These are phyloP conservation scores for Aspergillus pseudotamarii DNA, from an alignment of 2,329 filamentous ascomycete species.

Conservation along the genomic window DNA sequence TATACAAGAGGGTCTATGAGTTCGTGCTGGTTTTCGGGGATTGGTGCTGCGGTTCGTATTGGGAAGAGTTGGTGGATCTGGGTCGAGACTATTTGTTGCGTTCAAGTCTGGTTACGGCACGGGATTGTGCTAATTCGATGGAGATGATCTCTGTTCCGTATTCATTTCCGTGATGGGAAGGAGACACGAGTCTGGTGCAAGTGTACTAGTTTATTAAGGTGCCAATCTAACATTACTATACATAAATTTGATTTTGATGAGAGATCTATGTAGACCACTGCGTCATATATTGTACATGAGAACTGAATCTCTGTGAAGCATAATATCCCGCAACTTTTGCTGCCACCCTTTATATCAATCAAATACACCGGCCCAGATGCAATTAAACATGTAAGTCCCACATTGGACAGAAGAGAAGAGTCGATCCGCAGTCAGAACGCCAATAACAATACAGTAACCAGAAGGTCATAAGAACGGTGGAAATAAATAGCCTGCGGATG, in stretches of 20 bases:
- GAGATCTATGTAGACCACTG: slow-evolving; percentile 8
- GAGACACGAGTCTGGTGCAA: background rate
- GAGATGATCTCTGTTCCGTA: background rate
- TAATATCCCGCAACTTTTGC: background rate
- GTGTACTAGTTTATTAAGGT: background rate
- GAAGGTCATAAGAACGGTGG: background rate
- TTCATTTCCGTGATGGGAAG: background rate
- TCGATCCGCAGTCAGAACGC: slow-evolving; percentile 8
- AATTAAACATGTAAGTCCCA: background rate
- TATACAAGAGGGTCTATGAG: background rate
- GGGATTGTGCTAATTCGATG: background rate
- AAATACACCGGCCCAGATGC: slow-evolving; percentile 6
- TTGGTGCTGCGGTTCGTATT: background rate
- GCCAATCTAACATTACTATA: background rate
- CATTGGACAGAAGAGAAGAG: slow-evolving; percentile 7
- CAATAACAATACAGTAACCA: slow-evolving; percentile 15
- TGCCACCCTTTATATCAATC: background rate
- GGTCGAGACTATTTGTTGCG: background rate
- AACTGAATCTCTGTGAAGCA: slow-evolving; percentile 1
- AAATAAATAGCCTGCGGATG: background rate
- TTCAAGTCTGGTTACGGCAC: background rate
- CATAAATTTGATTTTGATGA: background rate
- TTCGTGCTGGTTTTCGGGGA: background rate
- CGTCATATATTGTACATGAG: slow-evolving; percentile 15
- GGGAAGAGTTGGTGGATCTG: background rate